These are phyloP conservation scores for Mycocentrospora acerina DNA, from an alignment of 2,329 filamentous ascomycete genomes.

Conservation along the genomic window DNA sequence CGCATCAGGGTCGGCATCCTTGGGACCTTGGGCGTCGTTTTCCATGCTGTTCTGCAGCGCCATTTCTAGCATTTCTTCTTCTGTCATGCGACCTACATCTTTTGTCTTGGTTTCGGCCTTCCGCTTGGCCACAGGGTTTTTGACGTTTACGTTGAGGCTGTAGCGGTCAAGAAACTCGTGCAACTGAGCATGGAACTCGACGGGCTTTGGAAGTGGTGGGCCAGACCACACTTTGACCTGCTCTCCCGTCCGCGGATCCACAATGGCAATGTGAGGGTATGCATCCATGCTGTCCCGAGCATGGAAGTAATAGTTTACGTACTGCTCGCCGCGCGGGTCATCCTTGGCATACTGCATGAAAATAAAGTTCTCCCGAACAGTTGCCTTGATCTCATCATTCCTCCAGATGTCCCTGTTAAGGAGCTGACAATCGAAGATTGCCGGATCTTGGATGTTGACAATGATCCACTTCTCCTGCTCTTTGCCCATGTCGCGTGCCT, in stretches of 20 bases:
- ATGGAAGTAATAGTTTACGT: constrained; percentile 88
- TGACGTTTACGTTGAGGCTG: constrained; percentile 81
- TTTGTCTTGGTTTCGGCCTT: constrained; percentile 71
- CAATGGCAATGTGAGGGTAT: constrained; percentile 93
- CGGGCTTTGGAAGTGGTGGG: constrained; percentile 69
- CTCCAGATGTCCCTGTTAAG: constrained; percentile 98
- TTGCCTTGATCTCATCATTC: constrained; percentile 72
- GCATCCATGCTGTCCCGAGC: constrained; percentile 79
- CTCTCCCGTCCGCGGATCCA: constrained; percentile 93
- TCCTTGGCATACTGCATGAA: constrained; percentile 94
- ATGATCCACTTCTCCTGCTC: constrained; percentile 90
- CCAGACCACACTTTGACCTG: constrained; percentile 97
- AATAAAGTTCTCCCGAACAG: constrained; percentile 88
- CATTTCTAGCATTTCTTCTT: constrained; percentile 96
- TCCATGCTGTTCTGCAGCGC: constrained; percentile 86
- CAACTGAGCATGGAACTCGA: constrained; percentile 86
- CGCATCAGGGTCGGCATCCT: constrained; percentile 79
- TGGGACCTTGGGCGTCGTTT: constrained; percentile 52
- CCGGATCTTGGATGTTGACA: constrained; percentile 91
- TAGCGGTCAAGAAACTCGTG: constrained; percentile 97
- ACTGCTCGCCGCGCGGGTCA: constrained; percentile 74
- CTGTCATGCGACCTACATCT: constrained; percentile 85
- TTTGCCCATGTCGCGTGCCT: constrained; percentile 81
- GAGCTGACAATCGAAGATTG: constrained; percentile 90
- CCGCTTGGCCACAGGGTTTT: constrained; percentile 85